Base-by-base conservation (phyloP, 2,329 filamentous ascomycete genomes). In the Pseudophaeomoniella oleicola region DNA sequence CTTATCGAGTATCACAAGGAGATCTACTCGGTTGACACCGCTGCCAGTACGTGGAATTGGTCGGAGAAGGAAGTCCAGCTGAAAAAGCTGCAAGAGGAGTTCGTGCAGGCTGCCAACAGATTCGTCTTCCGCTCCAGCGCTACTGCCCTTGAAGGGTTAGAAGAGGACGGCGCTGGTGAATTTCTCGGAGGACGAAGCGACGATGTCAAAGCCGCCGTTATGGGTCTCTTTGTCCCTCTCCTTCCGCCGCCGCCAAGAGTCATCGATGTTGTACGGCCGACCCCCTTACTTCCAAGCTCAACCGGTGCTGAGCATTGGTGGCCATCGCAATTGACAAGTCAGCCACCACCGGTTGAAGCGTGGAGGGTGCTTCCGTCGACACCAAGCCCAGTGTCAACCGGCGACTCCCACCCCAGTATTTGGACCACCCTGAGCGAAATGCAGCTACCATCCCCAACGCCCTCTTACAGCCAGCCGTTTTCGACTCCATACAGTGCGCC, bases 61-160 rank as follows among this genome's bases (percentile, higher is more conserved):
- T 78, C 86, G 30, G 88, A 94, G 62, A 96, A 96, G 72, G 87
- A 94, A 52, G 72, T 81, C 49, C 88, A 96, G 56, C 72, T 92
- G 64, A 94, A 93, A 76, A 94, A 94, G 68, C 71, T 96, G 50
- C 90, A 96, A 57, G 85, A 94, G 42, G 86, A 94, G 53, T 96
- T 94, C 54, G 73, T 96, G 46, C 88, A 96, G 64, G 84, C 87
- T 46, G 79, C 88, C 66, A 98, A 98, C 75, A 88, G 81, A 62
- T 98, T 92, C 54, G 88, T 98, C 53, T 98, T 82, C 64, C 80
- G 86, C 53, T 87, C 88, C 12, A 77, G 83, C 51, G 86, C 84
- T 45, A 78, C 80, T 42, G 90, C 87, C 32, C 72, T 98, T 37
- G 90, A 98, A 63, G 90, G 90, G 39, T 71, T 96, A 46, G 90